Conservation (phyloP, 345 rosid genomes). For the Gossypium arboreum region DNA sequence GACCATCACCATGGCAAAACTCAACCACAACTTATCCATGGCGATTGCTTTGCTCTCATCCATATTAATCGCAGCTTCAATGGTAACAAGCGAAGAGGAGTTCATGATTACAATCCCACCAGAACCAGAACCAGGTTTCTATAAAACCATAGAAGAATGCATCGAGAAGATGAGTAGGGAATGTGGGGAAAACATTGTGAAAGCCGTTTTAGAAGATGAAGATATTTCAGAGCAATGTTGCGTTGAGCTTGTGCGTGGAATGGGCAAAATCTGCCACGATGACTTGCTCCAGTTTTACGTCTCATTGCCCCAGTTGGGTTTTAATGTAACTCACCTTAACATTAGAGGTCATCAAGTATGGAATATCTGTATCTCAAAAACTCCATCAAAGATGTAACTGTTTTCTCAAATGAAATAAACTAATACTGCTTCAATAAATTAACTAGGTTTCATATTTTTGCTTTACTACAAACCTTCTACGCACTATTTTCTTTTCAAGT, state of each 20-base stretch:
- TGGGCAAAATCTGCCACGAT: neutral
- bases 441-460: neutral
- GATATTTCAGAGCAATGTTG: neutral
- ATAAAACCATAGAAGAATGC: neutral
- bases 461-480: no score
- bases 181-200: neutral
- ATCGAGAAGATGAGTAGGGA: neutral
- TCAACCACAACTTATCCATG: neutral
- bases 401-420: neutral
- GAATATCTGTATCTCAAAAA: neutral
- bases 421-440: neutral
- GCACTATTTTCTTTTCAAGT: no score
- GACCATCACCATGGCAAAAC: neutral
- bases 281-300: neutral
- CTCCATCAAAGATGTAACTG: neutral
- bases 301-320: neutral
- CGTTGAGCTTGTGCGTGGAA: neutral
- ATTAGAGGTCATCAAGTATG: neutral
- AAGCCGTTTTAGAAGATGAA: neutral
- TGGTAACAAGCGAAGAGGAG: neutral
- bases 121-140: neutral
- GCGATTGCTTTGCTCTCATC: neutral
- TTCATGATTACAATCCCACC: neutral
- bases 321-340: neutral
- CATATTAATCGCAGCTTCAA: neutral